These are phyloP conservation scores for Arctium minus DNA, from an alignment of 129 eudicot species.

Conservation along the genomic window DNA sequence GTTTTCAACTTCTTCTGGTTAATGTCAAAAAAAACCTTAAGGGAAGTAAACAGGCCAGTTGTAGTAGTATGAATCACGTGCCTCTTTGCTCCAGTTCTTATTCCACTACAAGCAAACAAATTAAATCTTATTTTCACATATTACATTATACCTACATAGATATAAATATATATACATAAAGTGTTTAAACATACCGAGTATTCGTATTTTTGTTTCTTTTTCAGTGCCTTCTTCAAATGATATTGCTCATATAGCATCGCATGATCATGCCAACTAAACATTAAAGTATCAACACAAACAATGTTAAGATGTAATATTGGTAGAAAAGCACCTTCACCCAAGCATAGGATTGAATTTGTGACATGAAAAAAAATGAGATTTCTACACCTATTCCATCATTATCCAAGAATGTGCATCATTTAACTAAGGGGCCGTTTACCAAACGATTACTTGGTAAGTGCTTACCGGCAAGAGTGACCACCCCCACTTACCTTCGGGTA, in stretches of 20 bases:
- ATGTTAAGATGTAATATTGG: neutral
- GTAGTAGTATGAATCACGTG: constrained; percentile 79
- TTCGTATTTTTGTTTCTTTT: constrained; percentile 56
- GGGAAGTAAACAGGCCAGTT: constrained; percentile 90
- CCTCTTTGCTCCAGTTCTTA: constrained; percentile 50
- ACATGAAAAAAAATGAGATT: neutral
- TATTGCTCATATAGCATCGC: constrained; percentile 85
- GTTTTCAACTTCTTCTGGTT: neutral
- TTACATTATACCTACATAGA: neutral
- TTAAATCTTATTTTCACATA: neutral
- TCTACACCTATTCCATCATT: no score
- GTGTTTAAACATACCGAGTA: constrained; percentile 48
- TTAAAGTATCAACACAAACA: constrained; percentile 1
- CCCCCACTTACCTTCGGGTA: no score
- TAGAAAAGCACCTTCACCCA: neutral
- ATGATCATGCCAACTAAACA: constrained; percentile 87
- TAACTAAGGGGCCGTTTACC: neutral
- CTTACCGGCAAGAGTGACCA: no score
- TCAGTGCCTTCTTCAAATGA: constrained; percentile 83
- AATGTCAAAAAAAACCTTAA: constrained; percentile 22
- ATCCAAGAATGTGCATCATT: neutral
- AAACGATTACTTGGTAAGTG: no score
- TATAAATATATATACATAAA: neutral
- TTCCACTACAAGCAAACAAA: constrained; percentile 69
- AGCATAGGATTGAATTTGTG: neutral